Conservation (phyloP, 2,329 filamentous ascomycete genomes). For the Aureobasidium lini region DNA sequence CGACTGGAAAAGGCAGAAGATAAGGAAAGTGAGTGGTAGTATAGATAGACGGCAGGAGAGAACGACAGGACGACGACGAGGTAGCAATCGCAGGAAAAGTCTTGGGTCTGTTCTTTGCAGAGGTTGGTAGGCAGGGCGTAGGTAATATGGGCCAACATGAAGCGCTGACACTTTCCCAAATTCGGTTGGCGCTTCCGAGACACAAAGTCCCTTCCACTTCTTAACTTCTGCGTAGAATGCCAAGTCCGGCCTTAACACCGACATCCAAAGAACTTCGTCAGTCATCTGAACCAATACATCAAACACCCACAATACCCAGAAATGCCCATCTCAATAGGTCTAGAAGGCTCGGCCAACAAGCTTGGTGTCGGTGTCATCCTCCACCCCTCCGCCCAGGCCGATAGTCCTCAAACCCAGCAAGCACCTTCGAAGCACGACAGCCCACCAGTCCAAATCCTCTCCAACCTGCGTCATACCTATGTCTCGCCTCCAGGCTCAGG, state of each 20-base stretch:
- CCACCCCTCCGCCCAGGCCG: conserved; percentile 50
- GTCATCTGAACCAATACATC: background rate
- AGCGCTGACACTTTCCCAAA: background rate
- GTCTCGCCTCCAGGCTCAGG: conserved; percentile 84
- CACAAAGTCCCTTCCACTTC: background rate
- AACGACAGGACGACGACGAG: background rate
- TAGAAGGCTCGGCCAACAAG: conserved; percentile 97
- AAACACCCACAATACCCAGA: conserved; percentile 1
- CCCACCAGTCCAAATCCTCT: conserved; percentile 61
- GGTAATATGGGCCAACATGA: background rate
- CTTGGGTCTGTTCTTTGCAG: background rate
- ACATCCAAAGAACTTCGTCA: background rate
- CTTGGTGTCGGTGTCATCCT: conserved; percentile 87
- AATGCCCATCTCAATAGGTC: conserved; percentile 56
- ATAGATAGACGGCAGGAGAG: background rate
- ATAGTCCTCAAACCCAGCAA: conserved; percentile 20
- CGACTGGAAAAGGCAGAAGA: background rate
- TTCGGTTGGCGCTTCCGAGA: background rate
- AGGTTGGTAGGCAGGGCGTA: background rate
- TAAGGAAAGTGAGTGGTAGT: background rate
- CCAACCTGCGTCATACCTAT: conserved; percentile 93
- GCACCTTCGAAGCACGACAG: conserved; percentile 21
- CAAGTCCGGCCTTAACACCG: conserved; percentile 10
- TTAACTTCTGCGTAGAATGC: background rate
- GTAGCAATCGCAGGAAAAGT: background rate